Percentiles rank a stretch among this genome's conserved stretches.
Evolutionary conservation across 2,329 filamentous ascomycete genomes (phyloP).

Genomic region (Penicillium sp.): DNA sequence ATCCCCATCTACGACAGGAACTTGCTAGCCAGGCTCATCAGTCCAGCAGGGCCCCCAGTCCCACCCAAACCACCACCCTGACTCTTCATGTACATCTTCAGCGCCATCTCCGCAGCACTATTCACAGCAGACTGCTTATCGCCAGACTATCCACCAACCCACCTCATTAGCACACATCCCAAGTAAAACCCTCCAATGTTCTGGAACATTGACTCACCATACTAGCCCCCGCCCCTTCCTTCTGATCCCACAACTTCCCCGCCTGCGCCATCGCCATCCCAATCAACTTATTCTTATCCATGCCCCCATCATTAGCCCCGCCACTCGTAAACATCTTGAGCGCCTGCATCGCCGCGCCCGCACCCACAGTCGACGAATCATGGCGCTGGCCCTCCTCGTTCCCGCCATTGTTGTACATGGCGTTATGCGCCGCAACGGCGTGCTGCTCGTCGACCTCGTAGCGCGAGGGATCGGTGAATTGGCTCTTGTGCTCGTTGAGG

Average conservation of each 20-base stretch:
- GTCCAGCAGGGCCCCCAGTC: slow-evolving; percentile 50
- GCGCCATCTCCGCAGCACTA: slow-evolving; percentile 78
- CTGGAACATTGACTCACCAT: slow-evolving; percentile 45
- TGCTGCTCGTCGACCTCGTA: slow-evolving; percentile 64
- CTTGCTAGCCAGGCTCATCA: slow-evolving; percentile 63
- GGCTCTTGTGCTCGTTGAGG: slow-evolving; percentile 53
- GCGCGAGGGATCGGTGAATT: slow-evolving; percentile 48
- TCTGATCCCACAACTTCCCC: slow-evolving; percentile 71
- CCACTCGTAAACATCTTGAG: slow-evolving; percentile 74
- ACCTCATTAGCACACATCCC: slow-evolving; percentile 7
- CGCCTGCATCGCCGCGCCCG: slow-evolving; percentile 57
- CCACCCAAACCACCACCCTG: slow-evolving; percentile 57
- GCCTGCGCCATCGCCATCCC: slow-evolving; percentile 87
- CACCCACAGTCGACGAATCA: slow-evolving; percentile 46
- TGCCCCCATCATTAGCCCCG: slow-evolving; percentile 40
- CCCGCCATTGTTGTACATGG: slow-evolving; percentile 62
- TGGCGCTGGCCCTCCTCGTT: slow-evolving; percentile 37
- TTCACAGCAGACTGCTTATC: slow-evolving; percentile 81
- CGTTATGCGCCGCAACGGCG: slow-evolving; percentile 73
- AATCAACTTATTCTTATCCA: slow-evolving; percentile 76
- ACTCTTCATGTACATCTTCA: slow-evolving; percentile 90
- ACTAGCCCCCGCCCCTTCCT: slow-evolving; percentile 55
- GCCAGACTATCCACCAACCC: slow-evolving; percentile 44
- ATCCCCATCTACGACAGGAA: slow-evolving; percentile 46
- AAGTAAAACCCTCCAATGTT: not conserved